Conservation (phyloP, 163 green algal species). For the Chlamydomonas reinhardtii region DNA sequence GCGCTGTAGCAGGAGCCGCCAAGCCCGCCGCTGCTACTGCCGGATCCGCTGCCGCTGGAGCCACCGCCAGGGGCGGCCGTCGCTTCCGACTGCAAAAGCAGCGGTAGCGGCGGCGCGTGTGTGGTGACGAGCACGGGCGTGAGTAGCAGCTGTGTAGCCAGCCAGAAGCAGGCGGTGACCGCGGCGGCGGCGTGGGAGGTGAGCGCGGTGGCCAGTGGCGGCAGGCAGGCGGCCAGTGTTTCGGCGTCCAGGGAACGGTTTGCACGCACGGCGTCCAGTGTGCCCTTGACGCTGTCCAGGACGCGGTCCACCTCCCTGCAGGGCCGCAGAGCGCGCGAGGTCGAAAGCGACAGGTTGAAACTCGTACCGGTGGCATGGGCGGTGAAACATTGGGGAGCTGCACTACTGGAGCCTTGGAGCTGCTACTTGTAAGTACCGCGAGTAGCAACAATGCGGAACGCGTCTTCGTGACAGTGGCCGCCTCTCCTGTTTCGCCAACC, state of each 20-base stretch:
- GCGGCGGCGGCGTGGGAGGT: slow-evolving; percentile 40
- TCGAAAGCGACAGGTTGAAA: no score
- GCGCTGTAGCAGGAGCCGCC: slow-evolving; percentile 22
- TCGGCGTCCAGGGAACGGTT: slow-evolving; percentile 35
- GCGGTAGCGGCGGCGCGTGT: background rate
- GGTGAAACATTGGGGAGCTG: no score
- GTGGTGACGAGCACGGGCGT: slow-evolving; percentile 33
- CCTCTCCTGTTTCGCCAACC: no score
- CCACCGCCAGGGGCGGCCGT: background rate
- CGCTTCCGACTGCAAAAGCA: background rate
- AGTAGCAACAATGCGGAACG: no score
- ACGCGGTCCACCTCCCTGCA: slow-evolving; percentile 45
- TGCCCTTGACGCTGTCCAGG: slow-evolving; percentile 30
- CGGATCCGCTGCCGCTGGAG: background rate
- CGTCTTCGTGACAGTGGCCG: no score
- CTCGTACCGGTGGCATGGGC: no score
- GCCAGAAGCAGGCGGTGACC: slow-evolving; percentile 35
- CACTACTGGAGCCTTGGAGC: no score
- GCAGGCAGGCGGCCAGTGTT: slow-evolving; percentile 19
- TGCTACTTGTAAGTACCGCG: no score
- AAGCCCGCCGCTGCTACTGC: background rate
- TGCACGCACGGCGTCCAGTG: slow-evolving; percentile 29
- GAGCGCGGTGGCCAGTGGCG: slow-evolving; percentile 31
- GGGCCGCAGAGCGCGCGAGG: background rate
- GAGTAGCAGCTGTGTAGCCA: slow-evolving; percentile 33